Evolutionary conservation across 202 grass and related monocot species (phyloP).

Genomic region (Schoenoplectus triqueter): DNA sequence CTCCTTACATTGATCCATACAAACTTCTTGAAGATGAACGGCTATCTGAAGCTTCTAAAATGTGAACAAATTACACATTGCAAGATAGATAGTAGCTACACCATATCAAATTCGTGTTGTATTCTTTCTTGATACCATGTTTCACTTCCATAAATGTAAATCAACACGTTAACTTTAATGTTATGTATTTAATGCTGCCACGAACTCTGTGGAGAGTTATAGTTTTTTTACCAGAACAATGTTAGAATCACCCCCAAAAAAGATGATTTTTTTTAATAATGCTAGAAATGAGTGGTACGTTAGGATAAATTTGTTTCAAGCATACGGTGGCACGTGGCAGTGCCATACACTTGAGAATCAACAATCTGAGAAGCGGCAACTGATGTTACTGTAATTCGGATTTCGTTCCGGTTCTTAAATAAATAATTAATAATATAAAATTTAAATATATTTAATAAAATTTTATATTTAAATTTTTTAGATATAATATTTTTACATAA

Average conservation of each 20-base stretch:
- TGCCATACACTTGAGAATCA: too few species aligned
- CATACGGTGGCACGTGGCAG: too few species aligned
- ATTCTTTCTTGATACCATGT: conserved; percentile 10
- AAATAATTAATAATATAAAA: too few species aligned
- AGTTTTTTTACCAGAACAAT: background rate
- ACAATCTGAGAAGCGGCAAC: too few species aligned
- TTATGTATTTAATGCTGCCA: conserved; percentile 26
- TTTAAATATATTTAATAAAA: too few species aligned
- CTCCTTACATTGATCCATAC: conserved; percentile 77
- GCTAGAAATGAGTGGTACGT: background rate
- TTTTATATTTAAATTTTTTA: too few species aligned
- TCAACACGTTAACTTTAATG: conserved; percentile 3
- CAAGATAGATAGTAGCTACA: conserved; percentile 35
- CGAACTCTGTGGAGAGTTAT: background rate
- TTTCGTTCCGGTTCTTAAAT: too few species aligned
- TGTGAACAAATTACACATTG: conserved; percentile 43
- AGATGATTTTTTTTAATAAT: too few species aligned
- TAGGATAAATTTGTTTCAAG: background rate
- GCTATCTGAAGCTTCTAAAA: conserved; percentile 51
- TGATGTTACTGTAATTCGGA: too few species aligned
- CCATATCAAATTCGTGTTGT: conserved; percentile 24
- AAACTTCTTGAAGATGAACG: conserved; percentile 78
- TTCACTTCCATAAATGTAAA: conserved; percentile 32
- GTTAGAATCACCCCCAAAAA: background rate
- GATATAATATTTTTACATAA: too few species aligned